Base-by-base conservation (phyloP, 345 rosid species). In the Firmiana major region DNA sequence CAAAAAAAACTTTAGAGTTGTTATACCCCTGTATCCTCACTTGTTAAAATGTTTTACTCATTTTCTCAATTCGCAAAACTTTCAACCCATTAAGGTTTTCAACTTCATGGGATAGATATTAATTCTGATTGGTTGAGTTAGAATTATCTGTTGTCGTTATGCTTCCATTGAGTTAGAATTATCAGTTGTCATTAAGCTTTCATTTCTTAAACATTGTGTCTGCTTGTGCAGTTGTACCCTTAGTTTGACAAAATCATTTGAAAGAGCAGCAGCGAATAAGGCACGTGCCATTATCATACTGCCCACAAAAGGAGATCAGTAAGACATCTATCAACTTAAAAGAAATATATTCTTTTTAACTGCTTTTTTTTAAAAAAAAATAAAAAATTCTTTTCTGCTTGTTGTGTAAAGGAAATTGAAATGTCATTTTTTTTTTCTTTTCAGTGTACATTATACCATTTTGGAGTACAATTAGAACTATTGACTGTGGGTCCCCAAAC, bases 281-380 rank as follows among this genome's bases (percentile, higher is more conserved):
- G 98, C 99, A 13, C 94, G 97, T 80, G 93, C 98, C 76, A 88
- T 95, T 83, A 93, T 95, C 55, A 87, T 95, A 83, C 83, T 95
- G 83, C 94, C 99, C 80, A 86, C 92, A 10, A 89, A 88, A 78
- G 92, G 91, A 79, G 96, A 95, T 79, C 75, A 89, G 99, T 95
- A 85, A 85, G 89, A 77, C 63, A n/a, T 48, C 75, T 65, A 53
- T 80, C 34, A 72, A 43, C 42, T 48, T 78, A 51, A 63, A 55
- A 78, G 9, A 45, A 13, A 42, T n/a, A 43, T 22, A 46, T 43
- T 24, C 19, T 63, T 75, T 74, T 73, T 22, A 73, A 73, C 64
- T 38, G 31, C 6, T 19, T 59, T 74, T 58, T 0, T 9, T 51
- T 31, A n/a, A n/a, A n/a, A n/a, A n/a, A n/a, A n/a, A n/a, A n/a